These are phyloP conservation scores for Melanomma pulvis-pyrius DNA, from an alignment of 495 filamentous ascomycete species.

Conservation along the genomic window DNA sequence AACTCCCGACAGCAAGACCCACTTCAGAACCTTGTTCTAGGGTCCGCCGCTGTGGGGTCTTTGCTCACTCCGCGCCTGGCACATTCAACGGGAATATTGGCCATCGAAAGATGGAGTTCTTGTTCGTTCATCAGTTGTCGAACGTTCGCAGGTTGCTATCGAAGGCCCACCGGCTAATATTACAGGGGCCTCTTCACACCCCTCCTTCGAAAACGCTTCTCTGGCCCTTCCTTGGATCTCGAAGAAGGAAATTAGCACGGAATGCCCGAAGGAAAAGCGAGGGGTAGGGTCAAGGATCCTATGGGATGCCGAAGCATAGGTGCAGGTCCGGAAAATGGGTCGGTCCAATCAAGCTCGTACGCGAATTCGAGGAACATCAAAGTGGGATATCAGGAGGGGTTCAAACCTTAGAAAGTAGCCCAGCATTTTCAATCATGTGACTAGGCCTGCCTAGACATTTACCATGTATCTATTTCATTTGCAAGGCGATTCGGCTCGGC, in stretches of 20 bases:
- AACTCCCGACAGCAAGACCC: conserved; percentile 20
- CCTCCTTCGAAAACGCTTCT: conserved; percentile 14
- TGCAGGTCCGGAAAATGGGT: conserved; percentile 8
- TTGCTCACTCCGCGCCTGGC: background rate
- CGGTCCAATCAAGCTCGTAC: background rate
- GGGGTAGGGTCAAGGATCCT: background rate
- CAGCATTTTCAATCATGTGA: background rate
- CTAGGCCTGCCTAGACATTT: background rate
- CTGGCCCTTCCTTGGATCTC: background rate
- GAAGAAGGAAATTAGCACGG: conserved; percentile 19
- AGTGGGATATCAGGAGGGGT: background rate
- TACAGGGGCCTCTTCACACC: conserved; percentile 3
- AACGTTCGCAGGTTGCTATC: background rate
- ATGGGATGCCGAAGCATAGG: conserved; percentile 1
- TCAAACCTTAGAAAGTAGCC: background rate
- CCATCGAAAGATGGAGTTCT: background rate
- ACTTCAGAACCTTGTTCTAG: background rate
- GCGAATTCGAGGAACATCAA: background rate
- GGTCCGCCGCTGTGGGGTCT: conserved; percentile 1
- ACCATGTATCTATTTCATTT: background rate
- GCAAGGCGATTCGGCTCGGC: conserved; percentile 7
- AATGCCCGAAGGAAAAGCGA: conserved; percentile 7
- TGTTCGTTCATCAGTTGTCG: background rate
- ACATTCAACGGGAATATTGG: background rate
- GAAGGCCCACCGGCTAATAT: conserved; percentile 27